Evolutionary conservation across 495 filamentous ascomycete species (phyloP).

Genomic region (Podospora sp.): DNA sequence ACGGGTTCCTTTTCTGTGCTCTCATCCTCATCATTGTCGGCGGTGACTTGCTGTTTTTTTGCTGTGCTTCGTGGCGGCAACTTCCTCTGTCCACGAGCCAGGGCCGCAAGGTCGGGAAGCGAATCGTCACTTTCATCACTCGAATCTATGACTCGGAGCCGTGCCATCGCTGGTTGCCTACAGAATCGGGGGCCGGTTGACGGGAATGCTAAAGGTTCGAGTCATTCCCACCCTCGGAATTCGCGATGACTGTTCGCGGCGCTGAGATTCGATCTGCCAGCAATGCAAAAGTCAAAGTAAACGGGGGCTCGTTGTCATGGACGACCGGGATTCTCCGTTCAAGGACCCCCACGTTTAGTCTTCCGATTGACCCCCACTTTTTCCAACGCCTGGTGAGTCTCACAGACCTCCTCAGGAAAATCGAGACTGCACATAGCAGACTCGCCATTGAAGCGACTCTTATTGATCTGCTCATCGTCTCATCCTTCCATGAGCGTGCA

Average conservation of each 20-base stretch:
- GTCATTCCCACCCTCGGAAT: not conserved
- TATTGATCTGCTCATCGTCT: too few species aligned
- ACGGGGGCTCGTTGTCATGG: constrained; percentile 7
- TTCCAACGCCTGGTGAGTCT: not conserved
- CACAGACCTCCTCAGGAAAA: not conserved
- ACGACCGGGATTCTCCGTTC: not conserved
- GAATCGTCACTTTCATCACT: constrained; percentile 33
- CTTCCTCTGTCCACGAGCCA: constrained; percentile 10
- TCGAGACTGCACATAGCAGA: not conserved
- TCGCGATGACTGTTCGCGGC: not conserved
- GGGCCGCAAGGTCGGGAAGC: constrained; percentile 37
- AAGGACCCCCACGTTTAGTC: not conserved
- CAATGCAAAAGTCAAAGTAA: not conserved
- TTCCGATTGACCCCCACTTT: not conserved
- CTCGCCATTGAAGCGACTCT: too few species aligned
- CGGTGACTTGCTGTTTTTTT: not conserved
- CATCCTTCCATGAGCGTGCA: too few species aligned
- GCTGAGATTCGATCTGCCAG: not conserved
- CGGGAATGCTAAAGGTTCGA: not conserved
- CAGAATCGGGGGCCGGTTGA: not conserved
- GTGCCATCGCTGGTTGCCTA: constrained; percentile 21
- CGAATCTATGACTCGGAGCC: not conserved
- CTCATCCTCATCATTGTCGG: not conserved
- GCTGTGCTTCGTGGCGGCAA: not conserved
- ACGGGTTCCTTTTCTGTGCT: not conserved